Conservation (phyloP, 1,284 basidiomycete genomes). For the Stygiomarasmius scandens region DNA sequence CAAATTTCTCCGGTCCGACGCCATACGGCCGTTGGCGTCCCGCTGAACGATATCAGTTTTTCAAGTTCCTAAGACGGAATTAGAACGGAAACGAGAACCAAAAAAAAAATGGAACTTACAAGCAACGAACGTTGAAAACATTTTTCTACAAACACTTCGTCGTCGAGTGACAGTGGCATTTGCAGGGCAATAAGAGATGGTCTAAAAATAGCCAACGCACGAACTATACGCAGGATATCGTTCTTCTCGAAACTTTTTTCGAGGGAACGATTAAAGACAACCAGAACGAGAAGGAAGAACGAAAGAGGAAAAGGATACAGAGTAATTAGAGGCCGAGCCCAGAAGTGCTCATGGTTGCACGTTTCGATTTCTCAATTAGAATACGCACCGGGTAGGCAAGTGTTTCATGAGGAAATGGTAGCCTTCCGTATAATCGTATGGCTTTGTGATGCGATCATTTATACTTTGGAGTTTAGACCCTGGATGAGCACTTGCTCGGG, state of each 20-base stretch:
- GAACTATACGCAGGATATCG: conserved; percentile 92
- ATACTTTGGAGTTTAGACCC: conserved; percentile 61
- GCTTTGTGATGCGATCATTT: conserved; percentile 74
- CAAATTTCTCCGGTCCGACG: conserved; percentile 97
- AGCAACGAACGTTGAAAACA: conserved; percentile 93
- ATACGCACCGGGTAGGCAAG: conserved; percentile 77
- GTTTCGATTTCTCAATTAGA: conserved; percentile 31
- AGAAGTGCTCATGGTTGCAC: conserved; percentile 37
- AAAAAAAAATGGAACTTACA: conserved; percentile 50
- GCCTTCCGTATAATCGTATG: conserved; percentile 91
- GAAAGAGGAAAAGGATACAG: conserved; percentile 14
- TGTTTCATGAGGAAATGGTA: conserved; percentile 96
- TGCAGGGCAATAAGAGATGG: conserved; percentile 96
- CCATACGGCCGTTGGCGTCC: conserved; percentile 99
- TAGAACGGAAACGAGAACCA: conserved; percentile 2
- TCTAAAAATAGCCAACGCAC: conserved; percentile 91
- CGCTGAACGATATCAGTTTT: conserved; percentile 95
- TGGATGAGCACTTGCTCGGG: conserved; percentile 28
- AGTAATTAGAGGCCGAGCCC: conserved; percentile 47
- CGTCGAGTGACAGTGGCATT: conserved; percentile 91
- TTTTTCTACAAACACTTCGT: conserved; percentile 94
- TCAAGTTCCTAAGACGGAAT: conserved; percentile 80
- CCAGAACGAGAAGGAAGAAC: conserved; percentile 20
- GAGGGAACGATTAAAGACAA: conserved; percentile 13
- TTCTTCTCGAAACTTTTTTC: conserved; percentile 87